Base-by-base conservation (phyloP, 768 basidiomycete genomes). In the Leccinum olivaceopallidum region DNA sequence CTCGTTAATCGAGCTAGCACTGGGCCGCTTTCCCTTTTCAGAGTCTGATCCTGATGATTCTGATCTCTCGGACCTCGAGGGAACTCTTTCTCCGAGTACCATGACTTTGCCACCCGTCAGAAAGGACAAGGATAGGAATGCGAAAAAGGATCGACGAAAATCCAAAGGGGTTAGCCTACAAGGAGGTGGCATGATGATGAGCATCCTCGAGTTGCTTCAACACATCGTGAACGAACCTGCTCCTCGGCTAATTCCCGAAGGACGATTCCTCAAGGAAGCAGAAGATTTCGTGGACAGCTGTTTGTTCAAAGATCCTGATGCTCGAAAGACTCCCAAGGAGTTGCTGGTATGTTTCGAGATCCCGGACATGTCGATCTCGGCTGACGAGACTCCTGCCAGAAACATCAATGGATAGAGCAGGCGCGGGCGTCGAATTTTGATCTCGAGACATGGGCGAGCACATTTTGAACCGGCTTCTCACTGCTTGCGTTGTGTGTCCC, bases 211-310 rank as follows among this genome's bases (percentile, higher is more conserved):
- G 77, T 75, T 99, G 56, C 78, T 99, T 63, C 97, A 98, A 72
- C 94, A 98, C 72, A 98, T 99, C 67, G 97, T 99, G 56, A 98
- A 98, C 71, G 97, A 98, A 77, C 94, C 96, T 60, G 96, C 97
- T 28, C 97, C 97, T 47, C 81, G 85, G 70, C 75, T 99, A 65
- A 88, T 87, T 12, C 85, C 87, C 1, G 87, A 90, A 60, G 88
- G 88, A 37, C 82, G 81, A 64, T 90, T 84, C 80, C 89, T 91
- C 4, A 73, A 75, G 56, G 84, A 88, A 70, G 90, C 92, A 24
- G 91, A 93, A 67, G 79, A 79, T 54, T 98, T 99, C 65, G 86
- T 98, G 50, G 90, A 97, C 71, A 87, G 85, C 52, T 98, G 95
- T 77, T 74, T 98, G 76, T 67, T 88, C 72, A 99, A 99, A 78